A percentile compares a stretch with the other conserved stretches of the same genome.
Conservation (phyloP, 192 early-diverging fungal genomes). For the Coemansia erecta region DNA sequence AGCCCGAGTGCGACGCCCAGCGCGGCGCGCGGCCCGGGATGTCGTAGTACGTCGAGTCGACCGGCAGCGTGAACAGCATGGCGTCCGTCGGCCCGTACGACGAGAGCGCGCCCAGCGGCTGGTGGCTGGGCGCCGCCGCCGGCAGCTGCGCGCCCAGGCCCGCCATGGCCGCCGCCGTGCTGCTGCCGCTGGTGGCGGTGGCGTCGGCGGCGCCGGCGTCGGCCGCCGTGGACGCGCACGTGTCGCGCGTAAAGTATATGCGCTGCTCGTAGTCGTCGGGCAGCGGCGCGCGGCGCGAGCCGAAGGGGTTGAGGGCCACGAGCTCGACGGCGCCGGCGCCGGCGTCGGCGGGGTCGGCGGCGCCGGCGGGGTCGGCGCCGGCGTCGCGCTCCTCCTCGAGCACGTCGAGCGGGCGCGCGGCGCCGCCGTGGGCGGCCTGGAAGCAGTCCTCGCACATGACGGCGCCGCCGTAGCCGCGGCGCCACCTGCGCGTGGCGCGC, state of each 20-base stretch:
- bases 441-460: conserved; percentile 55
- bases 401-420: conserved; percentile 1
- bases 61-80: conserved; percentile 67
- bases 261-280: conserved; percentile 50
- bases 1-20: conserved; percentile 90
- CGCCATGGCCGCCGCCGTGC: too few species aligned
- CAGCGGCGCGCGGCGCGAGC: conserved; percentile 16
- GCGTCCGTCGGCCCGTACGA: conserved; percentile 51
- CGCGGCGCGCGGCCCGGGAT: conserved; percentile 87
- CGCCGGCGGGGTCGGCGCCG: too few species aligned
- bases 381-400: conserved; percentile 15
- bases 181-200: background rate
- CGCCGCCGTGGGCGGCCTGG: conserved; percentile 20
- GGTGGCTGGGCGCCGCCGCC: conserved; percentile 30
- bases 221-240: conserved; percentile 20
- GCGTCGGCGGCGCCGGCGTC: conserved; percentile 8
- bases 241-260: conserved; percentile 54
- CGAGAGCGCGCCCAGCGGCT: conserved; percentile 43
- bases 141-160: too few species aligned
- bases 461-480: conserved; percentile 47
- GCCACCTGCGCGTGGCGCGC: conserved; percentile 44
- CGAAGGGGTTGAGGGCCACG: conserved; percentile 52
- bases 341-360: too few species aligned
- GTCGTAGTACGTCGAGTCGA: conserved; percentile 86
- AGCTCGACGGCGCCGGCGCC: conserved; percentile 27